Base-by-base conservation (phyloP, 495 filamentous ascomycete species). In the Aspergillus coremiiformis region DNA sequence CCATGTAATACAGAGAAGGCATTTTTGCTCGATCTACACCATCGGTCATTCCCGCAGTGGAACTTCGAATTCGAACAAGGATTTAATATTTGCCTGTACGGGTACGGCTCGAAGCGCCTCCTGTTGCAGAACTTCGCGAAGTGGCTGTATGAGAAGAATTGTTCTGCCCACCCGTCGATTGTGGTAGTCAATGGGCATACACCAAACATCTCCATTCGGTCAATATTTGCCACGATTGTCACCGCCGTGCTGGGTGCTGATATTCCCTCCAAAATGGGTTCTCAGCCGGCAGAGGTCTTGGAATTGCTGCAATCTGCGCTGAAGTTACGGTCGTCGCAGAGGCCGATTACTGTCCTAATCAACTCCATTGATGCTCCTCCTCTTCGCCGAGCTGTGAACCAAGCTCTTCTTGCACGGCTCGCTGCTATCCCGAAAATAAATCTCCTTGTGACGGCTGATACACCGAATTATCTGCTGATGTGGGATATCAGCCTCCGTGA, bases 11-110 rank as follows among this genome's bases (percentile, higher is more conserved):
- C 78, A n/a, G 85, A 90, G 46, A 79, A 85, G 56, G 69, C 80
- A 15, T 84, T 85, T 50, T 75, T 98, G 23, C 74, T 84, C 49
- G 77, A 84, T 17, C 71, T 95, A 20, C 91, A 97, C 64, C 76
- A 79, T 39, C 80, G 84, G 35, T 87, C 85, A 14, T 97, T 95
- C 64, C 77, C 84, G 11, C 93, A 97, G 64, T 98, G 93, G 93
- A 68, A 76, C 14, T 98, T 97, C 59, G 94, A 98, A 70, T 79
- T 97, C 19, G 78, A 82, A 29, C 82, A 96, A 63, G 84, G 84
- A 37, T 97, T 96, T 75, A 95, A 86, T 63, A 77, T 96, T 51
- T 93, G 94, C 59, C 69, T 96, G 3, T 96, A 92, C 63, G 93
- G 93, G 24, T 96, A 88, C 57, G 93, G 93, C 5, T 91, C 87